phyloP scores from a whole-genome alignment of 1,139 yeast genomes.

The Pichia sp. region DNA sequence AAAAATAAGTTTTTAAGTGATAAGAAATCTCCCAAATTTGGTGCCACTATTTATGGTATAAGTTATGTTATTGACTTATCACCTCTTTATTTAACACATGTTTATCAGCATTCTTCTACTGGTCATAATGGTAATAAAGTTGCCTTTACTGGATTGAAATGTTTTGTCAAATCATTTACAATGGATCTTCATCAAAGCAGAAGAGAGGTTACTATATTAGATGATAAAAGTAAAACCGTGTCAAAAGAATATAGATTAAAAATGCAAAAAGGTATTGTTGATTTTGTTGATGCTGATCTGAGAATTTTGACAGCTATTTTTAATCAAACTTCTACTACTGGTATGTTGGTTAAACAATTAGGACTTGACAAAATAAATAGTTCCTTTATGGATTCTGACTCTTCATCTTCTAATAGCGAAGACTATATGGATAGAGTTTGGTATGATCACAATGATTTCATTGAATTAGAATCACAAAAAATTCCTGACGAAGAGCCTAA shows the following conservation, averaged over 20 bases:
- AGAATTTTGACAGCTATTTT: conserved; percentile 66
- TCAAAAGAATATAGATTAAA: conserved; percentile 54
- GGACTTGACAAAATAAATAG: conserved; percentile 26
- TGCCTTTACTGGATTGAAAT: conserved; percentile 75
- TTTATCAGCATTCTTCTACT: conserved; percentile 53
- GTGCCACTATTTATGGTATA: conserved; percentile 70
- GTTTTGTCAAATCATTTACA: conserved; percentile 55
- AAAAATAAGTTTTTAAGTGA: conserved; percentile 30
- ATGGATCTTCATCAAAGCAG: conserved; percentile 85
- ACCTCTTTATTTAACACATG: conserved; percentile 70
- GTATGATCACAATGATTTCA: conserved; percentile 77
- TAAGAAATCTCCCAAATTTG: conserved; percentile 51
- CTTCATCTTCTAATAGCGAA: conserved; percentile 18
- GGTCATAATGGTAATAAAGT: conserved; percentile 42
- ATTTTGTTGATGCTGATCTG: conserved; percentile 64
- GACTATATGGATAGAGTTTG: conserved; percentile 35
- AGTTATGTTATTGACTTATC: conserved; percentile 71
- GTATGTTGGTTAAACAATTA: conserved; percentile 41
- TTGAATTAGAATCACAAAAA: conserved; percentile 59
- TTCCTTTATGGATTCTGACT: conserved; percentile 15
- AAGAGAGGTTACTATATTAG: conserved; percentile 50
- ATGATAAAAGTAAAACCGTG: conserved; percentile 51
- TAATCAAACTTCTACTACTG: conserved; percentile 47
- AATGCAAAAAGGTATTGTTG: conserved; percentile 73
- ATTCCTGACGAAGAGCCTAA: conserved; percentile 46